These are phyloP conservation scores for Didymella glomerata DNA, from an alignment of 2,329 filamentous ascomycete genomes.

Conservation along the genomic window DNA sequence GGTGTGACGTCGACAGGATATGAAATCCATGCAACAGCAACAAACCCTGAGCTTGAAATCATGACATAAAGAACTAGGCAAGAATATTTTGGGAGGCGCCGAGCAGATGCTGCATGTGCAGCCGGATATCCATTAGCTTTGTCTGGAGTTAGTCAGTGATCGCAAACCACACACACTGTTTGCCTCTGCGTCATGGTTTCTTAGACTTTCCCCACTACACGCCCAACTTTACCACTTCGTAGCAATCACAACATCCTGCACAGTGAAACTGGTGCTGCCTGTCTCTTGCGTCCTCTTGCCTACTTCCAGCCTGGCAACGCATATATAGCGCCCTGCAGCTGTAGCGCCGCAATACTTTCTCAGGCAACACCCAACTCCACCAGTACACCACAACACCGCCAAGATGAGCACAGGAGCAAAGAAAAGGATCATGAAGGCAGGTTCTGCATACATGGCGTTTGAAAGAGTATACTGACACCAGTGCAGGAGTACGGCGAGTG, in stretches of 20 bases:
- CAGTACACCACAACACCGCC: constrained; percentile 26
- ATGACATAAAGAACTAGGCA: not conserved
- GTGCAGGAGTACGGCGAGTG: constrained; percentile 50
- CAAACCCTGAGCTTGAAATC: not conserved
- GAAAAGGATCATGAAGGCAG: constrained; percentile 59
- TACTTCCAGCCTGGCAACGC: constrained; percentile 12
- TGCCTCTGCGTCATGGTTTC: constrained; percentile 28
- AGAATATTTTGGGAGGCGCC: not conserved
- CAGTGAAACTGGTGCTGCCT: constrained; percentile 4
- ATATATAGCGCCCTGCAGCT: constrained; percentile 17
- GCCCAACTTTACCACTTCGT: constrained; percentile 4
- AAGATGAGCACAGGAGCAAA: constrained; percentile 51
- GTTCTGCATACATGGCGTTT: constrained; percentile 8
- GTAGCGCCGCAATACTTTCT: constrained; percentile 20
- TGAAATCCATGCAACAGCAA: not conserved
- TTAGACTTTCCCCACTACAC: constrained; percentile 22
- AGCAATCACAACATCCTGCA: constrained; percentile 10
- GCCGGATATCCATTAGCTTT: constrained; percentile 18
- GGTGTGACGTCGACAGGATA: constrained; percentile 9
- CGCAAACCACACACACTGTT: constrained; percentile 13
- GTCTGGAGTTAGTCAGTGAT: constrained; percentile 20
- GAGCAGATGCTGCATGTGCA: constrained; percentile 10
- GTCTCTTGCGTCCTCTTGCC: constrained; percentile 7
- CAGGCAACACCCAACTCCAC: constrained; percentile 17
- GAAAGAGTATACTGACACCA: constrained; percentile 20